Percentiles rank a stretch among this genome's conserved stretches.
Conservation (phyloP, 805 yeast species). For the Lachancea thermotolerans region DNA sequence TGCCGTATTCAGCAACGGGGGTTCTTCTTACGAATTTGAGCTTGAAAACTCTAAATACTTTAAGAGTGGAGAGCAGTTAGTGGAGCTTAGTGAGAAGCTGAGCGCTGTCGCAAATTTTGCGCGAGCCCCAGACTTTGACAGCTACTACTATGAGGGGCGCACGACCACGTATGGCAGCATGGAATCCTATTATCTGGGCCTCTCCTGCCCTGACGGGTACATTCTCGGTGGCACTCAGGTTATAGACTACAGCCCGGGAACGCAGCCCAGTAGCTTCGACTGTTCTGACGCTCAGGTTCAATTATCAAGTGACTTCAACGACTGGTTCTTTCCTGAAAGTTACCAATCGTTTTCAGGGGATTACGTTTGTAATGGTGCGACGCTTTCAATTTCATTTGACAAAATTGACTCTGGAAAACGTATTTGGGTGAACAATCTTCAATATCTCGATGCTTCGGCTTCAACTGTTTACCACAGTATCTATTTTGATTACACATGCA, state of each 20-base stretch:
- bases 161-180: constrained; percentile 30
- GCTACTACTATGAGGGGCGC: constrained; percentile 22
- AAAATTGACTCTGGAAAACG: constrained; percentile 24
- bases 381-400: constrained; percentile 16
- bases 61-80: constrained; percentile 23
- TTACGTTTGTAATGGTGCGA: constrained; percentile 21
- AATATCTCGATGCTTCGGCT: constrained; percentile 17
- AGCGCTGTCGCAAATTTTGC: constrained; percentile 26
- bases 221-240: constrained; percentile 24
- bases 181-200: constrained; percentile 31
- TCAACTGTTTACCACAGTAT: constrained; percentile 20
- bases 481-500: constrained; percentile 20
- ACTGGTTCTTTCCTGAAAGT: constrained; percentile 29
- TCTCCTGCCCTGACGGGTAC: constrained; percentile 30
- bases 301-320: constrained; percentile 28
- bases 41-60: constrained; percentile 28
- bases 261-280: constrained; percentile 16
- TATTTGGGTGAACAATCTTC: constrained; percentile 31
- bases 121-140: constrained; percentile 12
- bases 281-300: constrained; percentile 18
- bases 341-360: constrained; percentile 13
- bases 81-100: constrained; percentile 23
- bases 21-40: constrained; percentile 27
- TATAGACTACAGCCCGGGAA: constrained; percentile 15
- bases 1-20: constrained; percentile 33